phyloP scores from a whole-genome alignment of 2,329 filamentous ascomycete species.

The Trichoderma oligosporum region DNA sequence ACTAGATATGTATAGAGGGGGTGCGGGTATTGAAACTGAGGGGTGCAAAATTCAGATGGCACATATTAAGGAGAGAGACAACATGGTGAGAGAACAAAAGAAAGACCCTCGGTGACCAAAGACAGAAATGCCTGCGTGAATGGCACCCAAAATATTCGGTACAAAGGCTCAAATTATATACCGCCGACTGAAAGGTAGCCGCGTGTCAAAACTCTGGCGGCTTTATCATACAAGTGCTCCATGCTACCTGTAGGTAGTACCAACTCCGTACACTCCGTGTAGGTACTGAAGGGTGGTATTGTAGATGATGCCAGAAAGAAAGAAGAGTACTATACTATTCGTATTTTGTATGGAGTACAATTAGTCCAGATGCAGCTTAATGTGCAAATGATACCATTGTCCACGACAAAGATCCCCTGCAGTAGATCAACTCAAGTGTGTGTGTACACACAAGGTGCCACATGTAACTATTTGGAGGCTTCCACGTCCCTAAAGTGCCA shows the following conservation, averaged over 20 bases:
- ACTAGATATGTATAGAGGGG: no score
- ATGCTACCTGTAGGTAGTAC: neutral
- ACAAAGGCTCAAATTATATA: neutral
- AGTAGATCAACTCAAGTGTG: constrained; percentile 18
- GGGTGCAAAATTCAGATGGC: neutral
- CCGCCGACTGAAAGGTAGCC: neutral
- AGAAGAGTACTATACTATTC: neutral
- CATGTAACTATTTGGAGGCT: no score
- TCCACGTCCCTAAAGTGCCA: no score
- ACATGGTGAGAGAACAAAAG: neutral
- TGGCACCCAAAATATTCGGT: neutral
- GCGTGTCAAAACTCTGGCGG: neutral
- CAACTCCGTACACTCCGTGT: no score
- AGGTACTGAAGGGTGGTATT: no score
- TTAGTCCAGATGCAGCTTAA: neutral
- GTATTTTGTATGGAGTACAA: no score
- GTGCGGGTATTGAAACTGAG: neutral
- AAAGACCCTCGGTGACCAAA: constrained; percentile 14
- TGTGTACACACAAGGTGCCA: neutral
- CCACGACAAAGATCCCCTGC: constrained; percentile 17
- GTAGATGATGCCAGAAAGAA: neutral
- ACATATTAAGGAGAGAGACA: neutral
- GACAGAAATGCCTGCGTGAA: neutral
- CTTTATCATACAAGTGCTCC: neutral
- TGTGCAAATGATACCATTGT: constrained; percentile 7